Conservation (phyloP, 345 rosid genomes). For the Eucalyptus grandis region DNA sequence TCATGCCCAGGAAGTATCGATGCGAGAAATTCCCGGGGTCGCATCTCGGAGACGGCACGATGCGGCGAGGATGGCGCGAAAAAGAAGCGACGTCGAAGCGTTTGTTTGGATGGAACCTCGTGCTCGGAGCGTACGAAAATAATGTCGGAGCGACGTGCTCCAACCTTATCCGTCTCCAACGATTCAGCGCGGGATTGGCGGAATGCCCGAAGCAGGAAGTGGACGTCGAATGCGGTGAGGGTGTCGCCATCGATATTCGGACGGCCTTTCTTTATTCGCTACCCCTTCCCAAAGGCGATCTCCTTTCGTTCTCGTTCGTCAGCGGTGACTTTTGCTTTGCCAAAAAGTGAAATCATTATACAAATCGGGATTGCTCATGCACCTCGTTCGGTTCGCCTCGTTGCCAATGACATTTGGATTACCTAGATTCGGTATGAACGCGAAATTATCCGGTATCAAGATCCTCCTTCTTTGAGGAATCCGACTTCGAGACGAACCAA, state of each 20-base stretch:
- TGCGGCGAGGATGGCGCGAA: not conserved
- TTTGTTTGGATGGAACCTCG: not conserved
- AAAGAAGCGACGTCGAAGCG: not conserved
- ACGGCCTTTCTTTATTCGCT: not conserved
- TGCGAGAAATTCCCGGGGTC: not conserved
- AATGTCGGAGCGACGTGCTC: not conserved
- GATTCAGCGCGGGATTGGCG: not conserved
- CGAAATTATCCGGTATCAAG: not conserved
- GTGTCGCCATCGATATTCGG: not conserved
- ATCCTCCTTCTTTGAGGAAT: not conserved
- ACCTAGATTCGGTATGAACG: not conserved
- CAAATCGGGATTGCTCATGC: not conserved
- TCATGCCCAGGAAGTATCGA: not conserved
- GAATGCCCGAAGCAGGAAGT: not conserved
- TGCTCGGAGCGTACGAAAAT: not conserved
- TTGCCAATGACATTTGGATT: not conserved
- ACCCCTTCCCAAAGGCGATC: not conserved
- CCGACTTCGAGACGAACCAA: accelerated
- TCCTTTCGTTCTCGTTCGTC: not conserved
- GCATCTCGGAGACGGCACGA: not conserved
- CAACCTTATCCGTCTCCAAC: not conserved
- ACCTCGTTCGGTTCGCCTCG: not conserved
- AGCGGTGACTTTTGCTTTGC: not conserved
- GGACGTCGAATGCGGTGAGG: not conserved
- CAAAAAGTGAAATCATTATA: not conserved